A percentile compares a stretch with the other conserved stretches of the same genome.
Evolutionary conservation across 139 green algal genomes (phyloP).

Genomic region (Nannochloris sp.): DNA sequence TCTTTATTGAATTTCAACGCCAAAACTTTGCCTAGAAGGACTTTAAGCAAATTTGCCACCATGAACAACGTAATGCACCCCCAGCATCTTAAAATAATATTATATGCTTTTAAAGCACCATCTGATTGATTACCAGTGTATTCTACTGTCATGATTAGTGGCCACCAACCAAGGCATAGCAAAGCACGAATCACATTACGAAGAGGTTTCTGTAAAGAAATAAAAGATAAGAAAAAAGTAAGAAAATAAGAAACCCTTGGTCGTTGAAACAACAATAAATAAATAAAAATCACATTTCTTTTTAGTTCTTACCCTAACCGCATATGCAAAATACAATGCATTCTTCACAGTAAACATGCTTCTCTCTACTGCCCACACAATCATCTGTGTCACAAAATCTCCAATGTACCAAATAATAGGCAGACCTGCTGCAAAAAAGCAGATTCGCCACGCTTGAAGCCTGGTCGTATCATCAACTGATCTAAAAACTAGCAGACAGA

Average conservation of each 20-base stretch:
- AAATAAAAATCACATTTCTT: background rate
- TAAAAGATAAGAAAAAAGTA: slow-evolving; percentile 13
- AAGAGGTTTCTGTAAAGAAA: slow-evolving; percentile 11
- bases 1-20: slow-evolving; percentile 61
- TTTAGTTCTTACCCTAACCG: slow-evolving; percentile 1
- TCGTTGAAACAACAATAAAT: background rate
- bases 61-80: slow-evolving; percentile 57
- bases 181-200: slow-evolving; percentile 24
- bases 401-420: slow-evolving; percentile 12
- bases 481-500: background rate
- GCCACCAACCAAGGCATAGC: slow-evolving; percentile 9
- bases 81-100: slow-evolving; percentile 25
- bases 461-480: background rate
- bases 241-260: slow-evolving; percentile 18
- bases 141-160: slow-evolving; percentile 17
- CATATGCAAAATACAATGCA: slow-evolving; percentile 27
- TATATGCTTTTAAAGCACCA: background rate
- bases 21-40: slow-evolving; percentile 60
- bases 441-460: slow-evolving; percentile 24
- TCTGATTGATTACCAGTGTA: background rate
- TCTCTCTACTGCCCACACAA: slow-evolving; percentile 13
- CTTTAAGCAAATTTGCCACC: slow-evolving; percentile 60
- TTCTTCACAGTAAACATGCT: slow-evolving; percentile 24
- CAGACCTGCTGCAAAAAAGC: slow-evolving; percentile 25
- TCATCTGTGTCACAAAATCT: background rate